Percentiles rank a stretch among this genome's conserved stretches.
Conservation (phyloP, 1,139 yeast species). For the Oligophagozyma castellii region DNA sequence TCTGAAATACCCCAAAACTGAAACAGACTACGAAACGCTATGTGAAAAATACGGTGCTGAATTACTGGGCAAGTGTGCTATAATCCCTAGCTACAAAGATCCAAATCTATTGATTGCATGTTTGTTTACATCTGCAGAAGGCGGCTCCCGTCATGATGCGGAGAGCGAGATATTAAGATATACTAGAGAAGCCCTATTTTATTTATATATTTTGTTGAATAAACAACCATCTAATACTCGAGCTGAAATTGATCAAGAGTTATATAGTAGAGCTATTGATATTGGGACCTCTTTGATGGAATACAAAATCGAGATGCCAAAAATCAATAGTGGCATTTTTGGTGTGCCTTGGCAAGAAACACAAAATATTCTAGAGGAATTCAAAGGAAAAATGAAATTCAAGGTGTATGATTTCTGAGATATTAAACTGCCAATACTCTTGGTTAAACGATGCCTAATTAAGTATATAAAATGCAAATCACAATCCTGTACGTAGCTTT, state of each 20-base stretch:
- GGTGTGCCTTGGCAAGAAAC: conserved; percentile 68
- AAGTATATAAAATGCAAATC: too few species aligned
- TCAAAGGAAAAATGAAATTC: conserved; percentile 28
- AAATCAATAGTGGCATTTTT: conserved; percentile 69
- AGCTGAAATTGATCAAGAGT: conserved; percentile 4
- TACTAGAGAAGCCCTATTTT: conserved; percentile 10
- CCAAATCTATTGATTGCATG: conserved; percentile 14
- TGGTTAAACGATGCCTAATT: too few species aligned
- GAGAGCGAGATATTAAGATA: conserved; percentile 9
- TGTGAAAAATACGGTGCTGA: conserved; percentile 13
- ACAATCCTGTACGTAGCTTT: too few species aligned
- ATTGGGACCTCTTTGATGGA: conserved; percentile 7
- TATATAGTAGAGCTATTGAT: conserved; percentile 1
- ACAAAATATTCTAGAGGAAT: conserved; percentile 32
- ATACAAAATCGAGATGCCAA: conserved; percentile 44
- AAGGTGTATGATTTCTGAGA: conserved; percentile 10
- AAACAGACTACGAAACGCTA: conserved; percentile 12
- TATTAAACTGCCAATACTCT: too few species aligned
- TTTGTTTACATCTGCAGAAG: conserved; percentile 16
- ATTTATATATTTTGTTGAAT: conserved; percentile 4
- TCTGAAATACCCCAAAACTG: conserved; percentile 15
- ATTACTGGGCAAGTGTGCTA: conserved; percentile 14
- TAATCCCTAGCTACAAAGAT: conserved; percentile 15
- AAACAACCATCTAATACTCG: conserved; percentile 2
- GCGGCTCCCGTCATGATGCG: conserved; percentile 13